Evolutionary conservation across 176 grass and related monocot genomes (phyloP).

Genomic region (Carex pumila): DNA sequence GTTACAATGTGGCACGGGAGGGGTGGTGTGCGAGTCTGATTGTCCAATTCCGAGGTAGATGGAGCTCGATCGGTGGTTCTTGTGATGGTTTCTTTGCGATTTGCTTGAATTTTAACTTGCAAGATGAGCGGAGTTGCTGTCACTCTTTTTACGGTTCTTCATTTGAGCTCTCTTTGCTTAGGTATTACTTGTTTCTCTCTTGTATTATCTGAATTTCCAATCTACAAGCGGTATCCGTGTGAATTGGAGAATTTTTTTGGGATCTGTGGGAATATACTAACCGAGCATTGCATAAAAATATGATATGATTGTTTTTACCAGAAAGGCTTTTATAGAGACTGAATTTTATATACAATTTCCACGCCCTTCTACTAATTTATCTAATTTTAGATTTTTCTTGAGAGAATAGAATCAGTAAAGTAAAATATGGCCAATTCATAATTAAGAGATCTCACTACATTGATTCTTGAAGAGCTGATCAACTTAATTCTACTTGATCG

Average conservation of each 20-base stretch:
- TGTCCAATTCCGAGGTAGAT: not conserved
- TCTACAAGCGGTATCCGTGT: not conserved
- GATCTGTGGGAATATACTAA: not conserved
- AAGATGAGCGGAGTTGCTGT: conserved; percentile 12
- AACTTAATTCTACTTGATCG: not conserved
- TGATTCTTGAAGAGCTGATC: not conserved
- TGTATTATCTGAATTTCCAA: not conserved
- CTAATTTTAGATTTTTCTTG: not conserved
- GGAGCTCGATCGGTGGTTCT: conserved; percentile 16
- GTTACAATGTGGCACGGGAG: not conserved
- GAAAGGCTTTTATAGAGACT: not conserved
- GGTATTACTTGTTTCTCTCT: conserved; percentile 23
- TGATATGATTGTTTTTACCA: not conserved
- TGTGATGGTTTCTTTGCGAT: conserved; percentile 24
- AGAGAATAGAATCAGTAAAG: not conserved
- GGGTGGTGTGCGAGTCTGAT: not conserved
- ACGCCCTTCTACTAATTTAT: not conserved
- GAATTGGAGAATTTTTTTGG: not conserved
- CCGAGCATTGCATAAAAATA: not conserved
- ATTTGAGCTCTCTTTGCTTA: conserved; percentile 26
- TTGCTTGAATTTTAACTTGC: conserved; percentile 1
- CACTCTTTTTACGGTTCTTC: conserved; percentile 10
- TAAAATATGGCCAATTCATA: not conserved
- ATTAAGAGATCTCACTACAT: not conserved
- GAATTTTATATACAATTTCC: not conserved